Base-by-base conservation (phyloP, 352 stramenopile species). In the Phytopythium delawarense region DNA sequence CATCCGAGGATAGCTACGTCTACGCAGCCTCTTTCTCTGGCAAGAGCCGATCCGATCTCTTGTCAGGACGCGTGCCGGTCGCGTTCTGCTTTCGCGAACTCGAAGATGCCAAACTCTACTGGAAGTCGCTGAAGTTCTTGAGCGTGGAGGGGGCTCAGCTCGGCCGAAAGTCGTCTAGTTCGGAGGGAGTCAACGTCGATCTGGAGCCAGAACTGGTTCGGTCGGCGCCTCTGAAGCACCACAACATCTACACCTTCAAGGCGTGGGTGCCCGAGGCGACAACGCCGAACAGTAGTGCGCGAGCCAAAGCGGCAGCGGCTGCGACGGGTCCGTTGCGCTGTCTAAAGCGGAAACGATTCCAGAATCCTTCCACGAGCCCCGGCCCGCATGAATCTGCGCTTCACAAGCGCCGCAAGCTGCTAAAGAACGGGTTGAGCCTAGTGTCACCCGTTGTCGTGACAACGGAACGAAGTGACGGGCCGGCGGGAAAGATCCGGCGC, bases 51-150 rank as follows among this genome's bases (percentile, higher is more conserved):
- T 81, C 70, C 51, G 79, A 84, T 18, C 71, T 86, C 15, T 75
- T 85, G 23, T 61, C 71, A 6, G 81, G 81, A n/a, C 69, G 71
- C 30, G 71, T 91, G 20, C 81, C 81, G 23, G 64, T 93, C 4
- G 71, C 77, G 18, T 91, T 89, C 42, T 40, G 60, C 20, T 67
- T 93, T 32, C 58, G 70, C 13, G 59, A 46, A 46, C 57, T 63
- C 6, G 74, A 88, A 1, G 63, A 80, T 57, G 75, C 69, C 13
- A 83, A 77, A 62, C 71, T 77, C n/a, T 93, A 88, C 45, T 93
- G 84, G 84, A 87, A 88, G 11, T 73, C 78, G 4, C 62, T 93
- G 34, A 74, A 76, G n/a, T 88, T 91, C 53, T 67, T 93, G 46
- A 87, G 77, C 40, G 57, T 91, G 3, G 83, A 93, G 59, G 80